Base-by-base conservation (phyloP, 768 basidiomycete species). In the Leccinum uliginosum region DNA sequence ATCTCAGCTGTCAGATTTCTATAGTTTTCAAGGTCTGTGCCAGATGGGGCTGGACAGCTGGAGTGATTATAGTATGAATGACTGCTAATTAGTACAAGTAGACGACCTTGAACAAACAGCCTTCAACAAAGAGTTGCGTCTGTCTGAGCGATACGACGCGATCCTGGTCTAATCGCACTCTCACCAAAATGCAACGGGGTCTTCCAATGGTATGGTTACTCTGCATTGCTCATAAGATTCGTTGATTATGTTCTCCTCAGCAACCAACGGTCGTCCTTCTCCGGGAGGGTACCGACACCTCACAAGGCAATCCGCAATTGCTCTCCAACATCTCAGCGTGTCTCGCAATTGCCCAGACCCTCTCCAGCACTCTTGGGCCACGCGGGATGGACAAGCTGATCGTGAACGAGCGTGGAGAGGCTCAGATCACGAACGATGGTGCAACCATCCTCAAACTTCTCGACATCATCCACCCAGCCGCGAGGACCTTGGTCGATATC, bases 341-440 rank as follows among this genome's bases (percentile, higher is more conserved):
- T 77, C 84, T 95, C 55, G 93, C 95, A 17, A 88, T 99, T 63
- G 76, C 95, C 48, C 85, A 93, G 69, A 98, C 93, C 2, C 83
- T 99, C 53, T 81, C 97, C 21, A 93, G 84, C 55, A 98, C 97
- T 30, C 84, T 99, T n/a, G 97, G 97, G 14, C 97, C 97, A 8
- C 80, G 97, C 58, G 97, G 97, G 60, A 98, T 99, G 97, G 97
- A 99, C 74, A 98, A 98, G 72, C 79, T 98, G 46, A 97, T 97
- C 63, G 96, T 98, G 2, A 87, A 87, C 59, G 88, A 91, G 57
- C 84, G 94, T 55, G 96, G 97, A 50, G 89, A 95, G 59, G 93
- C 97, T 9, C 96, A 97, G 76, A 99, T 99, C 69, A 98, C 97
- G 21, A 99, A 99, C 74, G 97, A 99, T 82, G 97, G 97, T 57